phyloP scores from a whole-genome alignment of 2,329 filamentous ascomycete species.

The Coniochaeta pulveracea region DNA sequence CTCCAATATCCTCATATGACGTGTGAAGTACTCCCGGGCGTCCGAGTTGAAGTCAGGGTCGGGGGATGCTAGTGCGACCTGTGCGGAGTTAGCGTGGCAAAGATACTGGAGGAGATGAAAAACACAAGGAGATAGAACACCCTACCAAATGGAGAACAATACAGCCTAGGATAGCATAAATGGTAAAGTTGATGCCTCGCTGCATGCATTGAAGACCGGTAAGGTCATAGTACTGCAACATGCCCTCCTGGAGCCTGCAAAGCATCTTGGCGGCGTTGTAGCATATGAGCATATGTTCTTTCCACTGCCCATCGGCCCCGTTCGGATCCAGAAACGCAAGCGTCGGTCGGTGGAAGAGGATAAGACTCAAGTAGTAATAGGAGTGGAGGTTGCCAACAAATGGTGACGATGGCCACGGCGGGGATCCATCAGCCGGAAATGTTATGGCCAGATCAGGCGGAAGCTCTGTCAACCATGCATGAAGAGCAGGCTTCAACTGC shows the following conservation, averaged over 20 bases:
- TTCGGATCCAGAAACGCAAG: constrained; percentile 68
- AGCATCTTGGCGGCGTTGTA: constrained; percentile 76
- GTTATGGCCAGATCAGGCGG: constrained; percentile 68
- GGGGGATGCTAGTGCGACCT: constrained; percentile 89
- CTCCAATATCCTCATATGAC: constrained; percentile 90
- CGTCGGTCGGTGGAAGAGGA: constrained; percentile 82
- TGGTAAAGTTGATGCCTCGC: constrained; percentile 85
- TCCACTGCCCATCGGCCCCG: constrained; percentile 64
- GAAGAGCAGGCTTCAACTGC: constrained; percentile 66
- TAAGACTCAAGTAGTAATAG: constrained; percentile 76
- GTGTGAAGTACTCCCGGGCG: constrained; percentile 77
- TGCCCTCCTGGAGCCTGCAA: constrained; percentile 77
- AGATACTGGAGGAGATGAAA: constrained; percentile 4
- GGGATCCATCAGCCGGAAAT: constrained; percentile 66
- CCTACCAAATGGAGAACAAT: constrained; percentile 87
- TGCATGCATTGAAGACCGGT: constrained; percentile 83
- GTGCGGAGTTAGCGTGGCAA: constrained; percentile 7
- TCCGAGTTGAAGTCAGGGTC: constrained; percentile 80
- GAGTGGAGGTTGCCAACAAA: constrained; percentile 83
- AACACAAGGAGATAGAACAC: constrained; percentile 32
- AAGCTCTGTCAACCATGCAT: constrained; percentile 64
- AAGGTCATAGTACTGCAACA: constrained; percentile 66
- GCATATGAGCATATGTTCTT: constrained; percentile 75
- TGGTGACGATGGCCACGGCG: constrained; percentile 76
- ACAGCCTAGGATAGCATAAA: constrained; percentile 86